Evolutionary conservation across 805 yeast species (phyloP), one percentile per base, ranked within the genome.

Genomic region (Peterozyma toletana): DNA sequence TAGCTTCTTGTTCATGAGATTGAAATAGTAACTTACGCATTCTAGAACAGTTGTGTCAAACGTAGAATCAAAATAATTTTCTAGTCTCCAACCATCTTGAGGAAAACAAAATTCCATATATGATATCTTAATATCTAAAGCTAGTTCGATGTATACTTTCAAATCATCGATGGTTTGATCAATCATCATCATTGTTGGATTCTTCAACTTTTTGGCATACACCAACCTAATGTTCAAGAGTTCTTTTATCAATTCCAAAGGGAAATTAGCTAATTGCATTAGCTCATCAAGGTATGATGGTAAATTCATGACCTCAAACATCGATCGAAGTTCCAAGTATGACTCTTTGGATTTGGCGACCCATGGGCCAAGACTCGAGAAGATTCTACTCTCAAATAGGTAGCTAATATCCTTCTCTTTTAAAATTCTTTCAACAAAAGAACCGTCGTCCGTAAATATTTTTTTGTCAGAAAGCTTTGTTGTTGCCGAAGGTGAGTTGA

Each of bases 131-230:
- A 89, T 77, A 50, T 79, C 84, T 14, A 87, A 70, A 0, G 96
- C 90, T 31, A 89, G 67, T 39, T 77, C 73, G 45, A 91, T 76
- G 57, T 87, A 88, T 2, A 81, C 73, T 51, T 81, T 81, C 58
- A 91, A 84, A 58, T 88, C 96, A 38, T 79, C 89, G 48, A 91
- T 76, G 75, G 88, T 83, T 63, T 91, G 96, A 61, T 93, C 99
- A 52, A 93, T 86, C 82, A 88, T 86, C 89, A 88, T 85, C 80
- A 90, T 78, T 0, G 97, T 89, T 1, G 96, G 96, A 53, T 83
- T 85, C 42, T 75, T 78, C 39, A 91, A 64, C 55, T 83, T 84
- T 58, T 76, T 71, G 2, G 97, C 96, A 58, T 86, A 89, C 1
- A 73, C 67, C 38, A 91, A 67, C 51, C 97, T 73, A 36, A 86